Percentiles rank a stretch among this genome's conserved stretches.
Evolutionary conservation across 768 basidiomycete species (phyloP).

Genomic region (Suillus spraguei): DNA sequence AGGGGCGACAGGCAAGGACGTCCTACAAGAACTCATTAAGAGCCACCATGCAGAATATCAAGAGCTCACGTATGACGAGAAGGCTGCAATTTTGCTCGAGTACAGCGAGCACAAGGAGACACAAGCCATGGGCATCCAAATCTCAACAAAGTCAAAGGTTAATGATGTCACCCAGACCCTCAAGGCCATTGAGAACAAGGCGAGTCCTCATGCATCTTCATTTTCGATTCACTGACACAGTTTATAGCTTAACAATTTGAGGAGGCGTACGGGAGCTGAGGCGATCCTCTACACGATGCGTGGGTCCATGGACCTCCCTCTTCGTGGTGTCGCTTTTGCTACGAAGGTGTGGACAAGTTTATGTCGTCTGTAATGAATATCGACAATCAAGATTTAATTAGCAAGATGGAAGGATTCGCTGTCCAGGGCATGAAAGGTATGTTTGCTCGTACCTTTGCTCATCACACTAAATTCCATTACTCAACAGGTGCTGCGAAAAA

Average conservation of each 20-base stretch:
- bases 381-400: constrained; percentile 13
- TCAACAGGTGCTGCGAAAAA: constrained; percentile 3
- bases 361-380: constrained; percentile 6
- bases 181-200: no score
- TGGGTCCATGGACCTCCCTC: not conserved
- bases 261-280: not conserved
- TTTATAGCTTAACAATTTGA: not conserved
- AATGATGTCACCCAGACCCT: no score
- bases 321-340: not conserved
- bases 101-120: no score
- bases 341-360: not conserved
- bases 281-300: not conserved
- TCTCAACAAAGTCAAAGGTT: no score
- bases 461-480: no score
- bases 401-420: constrained; percentile 18
- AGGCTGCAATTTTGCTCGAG: no score
- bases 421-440: constrained; percentile 17
- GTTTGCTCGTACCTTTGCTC: no score
- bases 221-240: not conserved
- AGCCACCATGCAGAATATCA: no score
- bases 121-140: no score
- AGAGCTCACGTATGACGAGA: no score
- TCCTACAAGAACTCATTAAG: no score
- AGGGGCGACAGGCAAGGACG: no score
- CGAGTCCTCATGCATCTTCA: not conserved